Evolutionary conservation across 768 basidiomycete species (phyloP).

Genomic region (Mycena vulgaris): DNA sequence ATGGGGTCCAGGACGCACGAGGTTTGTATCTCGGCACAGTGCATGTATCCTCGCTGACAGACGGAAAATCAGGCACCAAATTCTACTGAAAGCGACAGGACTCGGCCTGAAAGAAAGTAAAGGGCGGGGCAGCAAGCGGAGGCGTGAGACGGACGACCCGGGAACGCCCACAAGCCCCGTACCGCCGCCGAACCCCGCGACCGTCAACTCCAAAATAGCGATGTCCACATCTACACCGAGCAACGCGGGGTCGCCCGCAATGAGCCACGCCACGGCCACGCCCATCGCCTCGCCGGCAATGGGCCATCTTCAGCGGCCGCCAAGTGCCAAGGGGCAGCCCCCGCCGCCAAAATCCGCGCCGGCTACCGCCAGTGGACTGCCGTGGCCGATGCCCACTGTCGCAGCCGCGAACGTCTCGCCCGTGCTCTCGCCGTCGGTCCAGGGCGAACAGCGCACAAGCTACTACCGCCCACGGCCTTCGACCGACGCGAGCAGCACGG

Average conservation of each 20-base stretch:
- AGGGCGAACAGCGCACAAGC: slow-evolving; percentile 55
- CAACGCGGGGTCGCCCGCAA: slow-evolving; percentile 53
- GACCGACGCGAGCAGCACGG: slow-evolving; percentile 5
- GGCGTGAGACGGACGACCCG: slow-evolving; percentile 60
- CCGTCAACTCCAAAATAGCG: slow-evolving; percentile 44
- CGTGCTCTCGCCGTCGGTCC: slow-evolving; percentile 57
- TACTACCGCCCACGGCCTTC: slow-evolving; percentile 71
- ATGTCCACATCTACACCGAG: slow-evolving; percentile 38
- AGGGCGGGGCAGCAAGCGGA: slow-evolving; percentile 71
- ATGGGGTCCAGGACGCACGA: slow-evolving; percentile 82
- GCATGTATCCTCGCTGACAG: background rate
- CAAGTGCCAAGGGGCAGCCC: slow-evolving; percentile 35
- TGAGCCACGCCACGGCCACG: slow-evolving; percentile 58
- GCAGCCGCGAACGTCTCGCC: slow-evolving; percentile 73
- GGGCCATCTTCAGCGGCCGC: slow-evolving; percentile 59
- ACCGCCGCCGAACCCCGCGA: slow-evolving; percentile 50
- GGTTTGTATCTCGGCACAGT: slow-evolving; percentile 58
- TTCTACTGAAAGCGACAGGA: slow-evolving; percentile 85
- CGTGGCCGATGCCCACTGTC: slow-evolving; percentile 84
- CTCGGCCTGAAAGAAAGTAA: slow-evolving; percentile 86
- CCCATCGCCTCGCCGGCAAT: slow-evolving; percentile 70
- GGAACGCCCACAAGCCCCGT: slow-evolving; percentile 52
- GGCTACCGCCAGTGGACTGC: slow-evolving; percentile 53
- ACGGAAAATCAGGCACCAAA: slow-evolving; percentile 74
- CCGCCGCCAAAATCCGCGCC: slow-evolving; percentile 42